Conservation (phyloP, 208 protist species). For the Spongospora subterranea region DNA sequence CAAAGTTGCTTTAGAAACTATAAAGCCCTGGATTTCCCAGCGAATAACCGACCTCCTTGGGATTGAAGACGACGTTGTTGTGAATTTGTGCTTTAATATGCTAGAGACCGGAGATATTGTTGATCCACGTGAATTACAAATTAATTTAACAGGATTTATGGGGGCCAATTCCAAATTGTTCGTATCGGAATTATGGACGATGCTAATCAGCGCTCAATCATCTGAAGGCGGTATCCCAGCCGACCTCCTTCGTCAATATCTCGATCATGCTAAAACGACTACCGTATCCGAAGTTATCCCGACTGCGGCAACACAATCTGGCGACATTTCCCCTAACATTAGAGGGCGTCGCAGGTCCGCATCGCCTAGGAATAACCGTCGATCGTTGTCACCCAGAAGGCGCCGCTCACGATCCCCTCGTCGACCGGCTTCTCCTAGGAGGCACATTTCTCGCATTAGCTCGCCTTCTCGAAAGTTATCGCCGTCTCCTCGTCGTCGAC, state of each 20-base stretch:
- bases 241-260: not conserved
- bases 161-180: not conserved
- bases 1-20: not conserved
- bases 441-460: not conserved
- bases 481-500: not conserved
- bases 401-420: not conserved
- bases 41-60: slow-evolving; percentile 38
- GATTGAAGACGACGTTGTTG: slow-evolving; percentile 50
- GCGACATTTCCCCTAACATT: not conserved
- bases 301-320: no score
- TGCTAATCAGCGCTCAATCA: not conserved
- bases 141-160: slow-evolving; percentile 28
- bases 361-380: no score
- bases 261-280: not conserved
- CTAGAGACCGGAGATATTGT: not conserved
- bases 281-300: not conserved
- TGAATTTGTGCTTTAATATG: slow-evolving; percentile 53
- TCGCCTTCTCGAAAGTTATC: not conserved
- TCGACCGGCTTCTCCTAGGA: not conserved
- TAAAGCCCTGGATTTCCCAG: slow-evolving; percentile 38
- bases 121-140: slow-evolving; percentile 32
- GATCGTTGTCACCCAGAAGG: not conserved
- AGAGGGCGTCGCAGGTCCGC: not conserved
- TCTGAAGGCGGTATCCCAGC: not conserved
- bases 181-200: slow-evolving; percentile 5